phyloP scores from a whole-genome alignment of 2,329 filamentous ascomycete genomes.

The Capronia epimyces region DNA sequence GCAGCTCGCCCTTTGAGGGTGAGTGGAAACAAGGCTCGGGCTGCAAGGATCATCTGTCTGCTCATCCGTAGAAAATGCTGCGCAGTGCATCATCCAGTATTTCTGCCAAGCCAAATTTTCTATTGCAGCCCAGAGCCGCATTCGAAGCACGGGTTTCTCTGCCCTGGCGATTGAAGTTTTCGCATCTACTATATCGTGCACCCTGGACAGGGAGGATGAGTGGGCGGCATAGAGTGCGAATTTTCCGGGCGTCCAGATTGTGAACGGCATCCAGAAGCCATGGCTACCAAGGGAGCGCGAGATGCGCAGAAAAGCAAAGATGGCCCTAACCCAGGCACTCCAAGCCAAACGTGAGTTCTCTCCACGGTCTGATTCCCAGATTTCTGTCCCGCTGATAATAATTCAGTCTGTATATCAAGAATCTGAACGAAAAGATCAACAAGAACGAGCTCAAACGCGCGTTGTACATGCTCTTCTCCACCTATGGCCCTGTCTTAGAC shows the following conservation, averaged over 20 bases:
- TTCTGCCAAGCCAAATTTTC: constrained; percentile 3
- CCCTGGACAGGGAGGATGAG: background rate
- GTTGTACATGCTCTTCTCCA: constrained; percentile 89
- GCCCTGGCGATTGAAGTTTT: background rate
- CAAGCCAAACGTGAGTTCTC: constrained; percentile 67
- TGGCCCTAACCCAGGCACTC: constrained; percentile 48
- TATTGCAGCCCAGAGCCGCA: background rate
- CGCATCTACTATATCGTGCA: background rate
- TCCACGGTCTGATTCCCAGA: background rate
- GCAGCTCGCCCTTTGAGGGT: background rate
- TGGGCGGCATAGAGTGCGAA: background rate
- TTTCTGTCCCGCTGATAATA: constrained; percentile 13
- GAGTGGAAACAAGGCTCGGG: background rate
- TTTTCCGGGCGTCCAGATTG: background rate
- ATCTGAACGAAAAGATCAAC: constrained; percentile 82
- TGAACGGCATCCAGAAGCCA: background rate
- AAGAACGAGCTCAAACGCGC: constrained; percentile 81
- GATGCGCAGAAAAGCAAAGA: constrained; percentile 15
- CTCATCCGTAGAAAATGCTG: background rate
- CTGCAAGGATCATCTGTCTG: background rate
- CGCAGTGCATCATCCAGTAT: background rate
- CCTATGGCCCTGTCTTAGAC: constrained; percentile 87
- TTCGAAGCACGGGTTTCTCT: background rate
- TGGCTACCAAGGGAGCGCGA: constrained; percentile 13
- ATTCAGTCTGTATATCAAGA: constrained; percentile 75